Evolutionary conservation across 2,329 filamentous ascomycete genomes (phyloP), one percentile per base, ranked within the genome.

Genomic region (Ophiostoma angusticollis): DNA sequence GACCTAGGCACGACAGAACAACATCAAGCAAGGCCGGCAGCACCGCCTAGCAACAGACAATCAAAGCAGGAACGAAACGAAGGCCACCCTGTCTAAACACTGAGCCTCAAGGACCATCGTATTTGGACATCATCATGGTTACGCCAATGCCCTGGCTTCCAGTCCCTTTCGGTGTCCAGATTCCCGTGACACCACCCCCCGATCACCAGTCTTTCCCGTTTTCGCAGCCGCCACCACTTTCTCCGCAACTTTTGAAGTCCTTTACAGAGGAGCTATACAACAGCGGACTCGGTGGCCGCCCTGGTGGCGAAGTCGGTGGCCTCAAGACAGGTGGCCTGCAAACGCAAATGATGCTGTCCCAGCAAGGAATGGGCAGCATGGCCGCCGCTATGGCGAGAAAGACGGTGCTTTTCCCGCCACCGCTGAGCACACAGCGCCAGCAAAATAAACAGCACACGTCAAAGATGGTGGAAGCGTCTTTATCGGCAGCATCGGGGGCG

Each of bases 171-270:
- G 55, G 54, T 38, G 41, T 54, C 38, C 54, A 59, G 21, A 52
- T 56, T 12, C 59, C 59, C 28, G 54, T 61, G 32, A 61, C 60
- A 6, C 60, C 59, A 35, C 58, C 60, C 6, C 59, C 59, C 24
- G 60, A 62, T 25, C 53, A 58, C 39, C 53, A 54, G 27, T 49
- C 53, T 5, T 61, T 63, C 42, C 44, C 42, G 8, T 24, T 43
- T 27, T 8, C 29, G 9, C 40, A 41, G 13, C 43, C 41, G 9
- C 41, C 39, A 16, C 44, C 42, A 16, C 41, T 47, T 41, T 44
- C 46, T 23, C 41, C 44, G 13, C 32, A 44, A 16, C 24, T 46
- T 21, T 19, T 54, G 27, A 50, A 46, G 27, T 36, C 48, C 7
- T 51, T 52, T 42, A 41, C 49, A 27, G 42, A 42, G 31, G 50